Evolutionary conservation across 441 rosid species (phyloP).

Genomic region (Cnidoscolus chayamansa): DNA sequence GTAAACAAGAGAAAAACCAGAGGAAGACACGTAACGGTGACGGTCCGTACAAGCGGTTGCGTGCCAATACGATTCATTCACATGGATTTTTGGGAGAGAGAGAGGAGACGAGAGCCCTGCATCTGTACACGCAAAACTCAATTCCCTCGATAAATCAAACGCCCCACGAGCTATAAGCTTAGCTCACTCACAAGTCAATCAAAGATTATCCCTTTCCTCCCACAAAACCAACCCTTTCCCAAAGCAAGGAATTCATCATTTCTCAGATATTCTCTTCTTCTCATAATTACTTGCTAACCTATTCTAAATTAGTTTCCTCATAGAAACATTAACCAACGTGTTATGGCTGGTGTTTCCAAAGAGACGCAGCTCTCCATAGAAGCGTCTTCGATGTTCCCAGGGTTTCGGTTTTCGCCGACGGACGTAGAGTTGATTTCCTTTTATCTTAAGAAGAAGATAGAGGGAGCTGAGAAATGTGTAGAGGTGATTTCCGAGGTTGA

Average conservation of each 20-base stretch:
- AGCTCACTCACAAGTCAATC: not conserved
- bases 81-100: not conserved
- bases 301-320: not conserved
- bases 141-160: too few species aligned
- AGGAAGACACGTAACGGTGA: not conserved
- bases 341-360: slow-evolving; percentile 29
- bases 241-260: too few species aligned
- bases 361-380: slow-evolving; percentile 53
- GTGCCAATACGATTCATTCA: not conserved
- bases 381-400: slow-evolving; percentile 70
- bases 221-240: not conserved
- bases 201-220: not conserved
- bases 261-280: too few species aligned
- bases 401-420: slow-evolving; percentile 77
- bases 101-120: too few species aligned
- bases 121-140: not conserved
- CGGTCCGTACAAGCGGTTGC: not conserved
- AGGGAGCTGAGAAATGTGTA: slow-evolving; percentile 56
- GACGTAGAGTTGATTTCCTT: slow-evolving; percentile 72
- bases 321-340: too few species aligned
- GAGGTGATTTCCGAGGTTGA: slow-evolving; percentile 68
- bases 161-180: too few species aligned
- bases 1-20: too few species aligned
- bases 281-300: not conserved
- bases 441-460: slow-evolving; percentile 68